A percentile compares a stretch with the other conserved stretches of the same genome.
Conservation (phyloP, 2,329 filamentous ascomycete species). For the Penicillium sp. region DNA sequence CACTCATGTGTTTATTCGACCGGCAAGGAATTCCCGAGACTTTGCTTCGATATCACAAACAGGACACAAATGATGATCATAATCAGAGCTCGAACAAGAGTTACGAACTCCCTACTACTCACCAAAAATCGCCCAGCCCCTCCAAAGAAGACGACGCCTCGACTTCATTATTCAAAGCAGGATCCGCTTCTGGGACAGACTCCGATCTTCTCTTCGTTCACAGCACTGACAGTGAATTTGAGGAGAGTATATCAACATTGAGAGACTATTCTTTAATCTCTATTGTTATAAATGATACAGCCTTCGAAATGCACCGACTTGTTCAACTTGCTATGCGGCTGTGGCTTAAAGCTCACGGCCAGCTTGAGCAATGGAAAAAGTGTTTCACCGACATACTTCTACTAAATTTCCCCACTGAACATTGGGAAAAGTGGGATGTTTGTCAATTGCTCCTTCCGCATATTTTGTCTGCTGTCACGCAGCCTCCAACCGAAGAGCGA, state of each 20-base stretch:
- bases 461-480: conserved; percentile 15
- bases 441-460: conserved; percentile 30
- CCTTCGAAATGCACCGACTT: conserved; percentile 30
- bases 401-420: conserved; percentile 17
- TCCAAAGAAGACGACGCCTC: too few relatives aligned
- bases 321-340: conserved; percentile 28
- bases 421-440: conserved; percentile 27
- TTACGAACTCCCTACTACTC: too few relatives aligned
- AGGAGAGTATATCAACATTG: conserved; percentile 22
- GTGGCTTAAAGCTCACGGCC: conserved; percentile 27
- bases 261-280: conserved; percentile 24
- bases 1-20: conserved; percentile 33
- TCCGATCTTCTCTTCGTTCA: not conserved
- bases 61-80: not conserved
- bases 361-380: conserved; percentile 29
- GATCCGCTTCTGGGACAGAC: too few relatives aligned
- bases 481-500: conserved; percentile 9
- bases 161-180: too few relatives aligned
- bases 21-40: conserved; percentile 28
- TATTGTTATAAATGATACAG: conserved; percentile 1
- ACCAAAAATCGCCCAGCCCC: too few relatives aligned
- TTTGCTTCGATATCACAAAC: conserved; percentile 11
- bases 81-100: too few relatives aligned
- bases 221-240: conserved; percentile 11
- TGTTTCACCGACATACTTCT: conserved; percentile 23